A percentile compares a stretch with the other conserved stretches of the same genome.
Evolutionary conservation across 371 early-diverging fungal species (phyloP).

Genomic region (Cladochytrium tenue): DNA sequence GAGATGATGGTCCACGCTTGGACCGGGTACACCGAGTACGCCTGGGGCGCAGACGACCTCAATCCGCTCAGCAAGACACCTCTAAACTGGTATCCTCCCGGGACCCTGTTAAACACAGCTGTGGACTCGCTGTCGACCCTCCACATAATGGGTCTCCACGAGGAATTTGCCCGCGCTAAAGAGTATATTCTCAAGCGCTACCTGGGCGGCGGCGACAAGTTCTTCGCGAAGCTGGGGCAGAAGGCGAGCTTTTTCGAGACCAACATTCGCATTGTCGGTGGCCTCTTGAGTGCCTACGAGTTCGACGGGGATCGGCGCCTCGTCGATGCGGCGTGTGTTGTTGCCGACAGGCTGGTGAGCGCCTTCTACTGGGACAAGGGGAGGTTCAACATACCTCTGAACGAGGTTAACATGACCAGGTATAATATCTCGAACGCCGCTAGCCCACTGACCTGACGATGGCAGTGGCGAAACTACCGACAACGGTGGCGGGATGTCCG

Average conservation of each 20-base stretch:
- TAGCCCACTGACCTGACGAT: not conserved
- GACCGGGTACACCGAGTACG: constrained; percentile 75
- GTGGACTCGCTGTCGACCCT: constrained; percentile 88
- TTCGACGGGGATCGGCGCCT: constrained; percentile 62
- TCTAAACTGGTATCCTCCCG: constrained; percentile 47
- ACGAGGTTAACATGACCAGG: not conserved
- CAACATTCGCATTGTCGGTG: constrained; percentile 50
- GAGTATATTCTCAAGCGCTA: constrained; percentile 54
- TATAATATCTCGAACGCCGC: not conserved
- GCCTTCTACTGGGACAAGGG: constrained; percentile 29
- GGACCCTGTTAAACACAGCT: constrained; percentile 71
- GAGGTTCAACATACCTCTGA: not conserved
- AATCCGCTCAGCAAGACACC: constrained; percentile 65
- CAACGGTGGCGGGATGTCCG: constrained; percentile 1
- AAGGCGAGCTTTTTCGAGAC: constrained; percentile 47
- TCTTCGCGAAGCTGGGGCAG: constrained; percentile 17
- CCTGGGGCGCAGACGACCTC: constrained; percentile 86
- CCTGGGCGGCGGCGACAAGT: not conserved
- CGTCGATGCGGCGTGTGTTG: constrained; percentile 67
- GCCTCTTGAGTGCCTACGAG: constrained; percentile 72
- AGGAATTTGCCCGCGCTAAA: constrained; percentile 71
- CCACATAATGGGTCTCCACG: constrained; percentile 74
- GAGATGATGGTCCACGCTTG: constrained; percentile 64
- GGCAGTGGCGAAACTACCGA: constrained; percentile 1
- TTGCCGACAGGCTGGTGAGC: constrained; percentile 68